Conservation (phyloP, 2,329 filamentous ascomycete species). For the Fonsecaea pedrosoi region DNA sequence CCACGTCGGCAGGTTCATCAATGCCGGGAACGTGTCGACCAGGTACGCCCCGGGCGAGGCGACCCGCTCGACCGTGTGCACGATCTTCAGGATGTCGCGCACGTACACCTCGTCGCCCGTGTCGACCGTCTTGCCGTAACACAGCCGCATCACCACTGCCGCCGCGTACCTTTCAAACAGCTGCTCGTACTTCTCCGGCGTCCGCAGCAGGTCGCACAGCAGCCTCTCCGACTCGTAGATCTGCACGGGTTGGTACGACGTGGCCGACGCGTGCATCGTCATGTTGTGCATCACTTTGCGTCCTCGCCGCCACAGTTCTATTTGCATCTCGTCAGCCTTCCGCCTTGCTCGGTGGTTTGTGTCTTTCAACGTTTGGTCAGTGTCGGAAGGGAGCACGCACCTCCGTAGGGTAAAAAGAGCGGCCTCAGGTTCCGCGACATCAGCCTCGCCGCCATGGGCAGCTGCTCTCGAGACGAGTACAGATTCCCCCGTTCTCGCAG, state of each 20-base stretch:
- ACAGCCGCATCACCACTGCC: slow-evolving; percentile 48
- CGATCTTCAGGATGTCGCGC: slow-evolving; percentile 44
- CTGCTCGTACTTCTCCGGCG: slow-evolving; percentile 45
- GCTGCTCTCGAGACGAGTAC: slow-evolving; percentile 48
- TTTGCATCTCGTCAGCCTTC: background rate
- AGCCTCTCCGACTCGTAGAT: slow-evolving; percentile 43
- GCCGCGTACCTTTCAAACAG: slow-evolving; percentile 49
- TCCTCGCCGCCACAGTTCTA: slow-evolving; percentile 43
- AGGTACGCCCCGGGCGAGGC: slow-evolving; percentile 48
- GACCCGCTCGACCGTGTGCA: slow-evolving; percentile 47
- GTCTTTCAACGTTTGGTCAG: too few species aligned
- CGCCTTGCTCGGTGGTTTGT: too few species aligned
- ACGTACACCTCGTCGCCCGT: slow-evolving; percentile 46
- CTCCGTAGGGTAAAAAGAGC: slow-evolving; percentile 44
- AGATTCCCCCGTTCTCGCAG: slow-evolving; percentile 50
- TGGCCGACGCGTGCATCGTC: slow-evolving; percentile 43
- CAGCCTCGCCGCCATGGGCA: slow-evolving; percentile 47
- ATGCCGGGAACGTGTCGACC: slow-evolving; percentile 44
- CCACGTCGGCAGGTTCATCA: slow-evolving; percentile 42
- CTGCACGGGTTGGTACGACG: slow-evolving; percentile 44
- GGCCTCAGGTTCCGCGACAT: slow-evolving; percentile 42
- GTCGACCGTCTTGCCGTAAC: slow-evolving; percentile 46
- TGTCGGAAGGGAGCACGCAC: background rate
- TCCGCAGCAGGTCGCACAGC: slow-evolving; percentile 43
- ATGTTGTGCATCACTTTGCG: slow-evolving; percentile 47